phyloP scores from a whole-genome alignment of 1,284 basidiomycete genomes.

The Trametes hirsuta region DNA sequence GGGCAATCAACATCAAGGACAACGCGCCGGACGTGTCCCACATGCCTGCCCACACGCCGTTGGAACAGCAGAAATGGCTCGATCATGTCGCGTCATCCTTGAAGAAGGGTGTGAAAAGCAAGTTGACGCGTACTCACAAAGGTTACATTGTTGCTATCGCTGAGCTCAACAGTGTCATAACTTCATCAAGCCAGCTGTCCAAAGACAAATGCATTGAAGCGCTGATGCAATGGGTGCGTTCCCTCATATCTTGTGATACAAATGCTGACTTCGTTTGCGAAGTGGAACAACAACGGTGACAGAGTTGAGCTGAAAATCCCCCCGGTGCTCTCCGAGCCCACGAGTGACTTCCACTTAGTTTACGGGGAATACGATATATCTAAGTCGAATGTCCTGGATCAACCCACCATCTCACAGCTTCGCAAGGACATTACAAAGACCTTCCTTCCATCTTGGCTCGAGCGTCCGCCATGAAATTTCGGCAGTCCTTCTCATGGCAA shows the following conservation, averaged over 20 bases:
- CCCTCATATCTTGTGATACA: no score
- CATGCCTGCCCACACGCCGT: no score
- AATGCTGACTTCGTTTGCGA: no score
- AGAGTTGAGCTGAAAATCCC: no score
- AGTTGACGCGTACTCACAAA: background rate
- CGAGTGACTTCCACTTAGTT: background rate
- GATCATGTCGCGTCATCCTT: background rate
- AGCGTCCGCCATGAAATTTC: conserved; percentile 20
- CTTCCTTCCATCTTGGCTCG: conserved; percentile 27
- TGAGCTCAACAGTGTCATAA: background rate
- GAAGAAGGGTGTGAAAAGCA: no score
- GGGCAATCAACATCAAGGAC: background rate
- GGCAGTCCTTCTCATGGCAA: conserved; percentile 25
- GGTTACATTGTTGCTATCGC: conserved; percentile 6
- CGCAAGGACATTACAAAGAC: conserved; percentile 19
- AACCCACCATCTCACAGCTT: no score
- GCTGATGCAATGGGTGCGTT: no score
- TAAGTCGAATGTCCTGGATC: background rate
- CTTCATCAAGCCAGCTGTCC: no score
- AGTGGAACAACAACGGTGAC: no score
- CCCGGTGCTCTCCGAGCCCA: background rate
- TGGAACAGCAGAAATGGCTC: no score
- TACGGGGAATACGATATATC: background rate
- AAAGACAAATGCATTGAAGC: background rate
- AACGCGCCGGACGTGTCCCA: no score